Base-by-base conservation (phyloP, 1,284 basidiomycete genomes). In the Gymnopus androsaceus region DNA sequence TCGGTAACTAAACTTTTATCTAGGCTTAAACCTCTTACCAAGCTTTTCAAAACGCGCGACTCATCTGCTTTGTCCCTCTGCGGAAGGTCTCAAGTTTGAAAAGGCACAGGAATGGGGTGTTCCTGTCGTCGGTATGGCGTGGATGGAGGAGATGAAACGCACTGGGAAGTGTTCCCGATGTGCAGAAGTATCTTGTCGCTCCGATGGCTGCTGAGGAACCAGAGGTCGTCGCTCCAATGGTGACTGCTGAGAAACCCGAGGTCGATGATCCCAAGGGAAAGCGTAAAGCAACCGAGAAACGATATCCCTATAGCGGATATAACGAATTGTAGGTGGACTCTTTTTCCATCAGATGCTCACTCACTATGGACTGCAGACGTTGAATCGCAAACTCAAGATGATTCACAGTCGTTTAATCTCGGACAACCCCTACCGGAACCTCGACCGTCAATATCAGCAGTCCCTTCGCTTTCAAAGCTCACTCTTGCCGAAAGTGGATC, bases 51-150 rank as follows among this genome's bases (percentile, higher is more conserved):
- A 78, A 14, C 75, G 75, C 5, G 78, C 84, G 0, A 91, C 90
- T 0, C 87, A 92, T 61, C 75, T 92, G 2, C 70, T 92, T 4
- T 92, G 90, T 67, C 87, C 88, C 0, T 79, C 83, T 5, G 80
- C 77, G 0, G 72, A 66, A 0, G 91, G 91, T 11, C 71, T 76
- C 14, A 93, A 93, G 65, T 88, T 80, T 51, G 79, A 83, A n/a
- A 90, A 86, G 65, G 90, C 90, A 3, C 62, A 68, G 40, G 82
- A 89, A 62, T 92, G 91, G 90, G 74, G 73, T 4, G 80, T 85
- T 6, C 81, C 83, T 0, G 79, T 88, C 14, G 74, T 90, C 12
- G 75, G 77, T 44, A 73, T 86, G 69, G 67, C 69, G 9, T 92
- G 88, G 87, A 65, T 93, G n/a, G 74, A 73, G 5, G 69, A 70